A percentile compares a stretch with the other conserved stretches of the same genome.
Evolutionary conservation across 2,329 filamentous ascomycete species (phyloP).

Genomic region (Didymella lethalis): DNA sequence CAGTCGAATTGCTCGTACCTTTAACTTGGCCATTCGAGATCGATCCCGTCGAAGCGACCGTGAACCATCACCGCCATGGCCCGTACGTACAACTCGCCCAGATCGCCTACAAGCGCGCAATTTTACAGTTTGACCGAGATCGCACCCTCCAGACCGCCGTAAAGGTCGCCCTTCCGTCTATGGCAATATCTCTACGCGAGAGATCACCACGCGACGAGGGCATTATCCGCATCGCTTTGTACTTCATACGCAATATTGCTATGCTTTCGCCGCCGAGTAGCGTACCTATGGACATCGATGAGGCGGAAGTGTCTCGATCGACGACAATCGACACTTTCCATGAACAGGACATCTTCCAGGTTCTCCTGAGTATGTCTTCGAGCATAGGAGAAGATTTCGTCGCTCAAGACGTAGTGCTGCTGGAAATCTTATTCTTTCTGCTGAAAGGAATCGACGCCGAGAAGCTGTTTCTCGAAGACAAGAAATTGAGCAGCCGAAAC

Average conservation of each 20-base stretch:
- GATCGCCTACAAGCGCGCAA: conserved; percentile 84
- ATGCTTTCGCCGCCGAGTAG: conserved; percentile 80
- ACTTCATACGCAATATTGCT: conserved; percentile 87
- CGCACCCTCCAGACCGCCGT: conserved; percentile 82
- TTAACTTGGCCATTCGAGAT: conserved; percentile 93
- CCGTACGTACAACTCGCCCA: conserved; percentile 90
- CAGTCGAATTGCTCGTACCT: conserved; percentile 86
- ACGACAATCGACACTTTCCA: conserved; percentile 88
- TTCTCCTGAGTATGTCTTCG: conserved; percentile 85
- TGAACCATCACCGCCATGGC: conserved; percentile 91
- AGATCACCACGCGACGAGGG: conserved; percentile 82
- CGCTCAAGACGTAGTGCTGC: conserved; percentile 83
- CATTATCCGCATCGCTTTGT: conserved; percentile 88
- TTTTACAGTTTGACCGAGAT: conserved; percentile 82
- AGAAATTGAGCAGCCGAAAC: conserved; percentile 72
- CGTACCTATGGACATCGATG: conserved; percentile 82
- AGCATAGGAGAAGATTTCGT: conserved; percentile 95
- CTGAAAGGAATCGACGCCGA: conserved; percentile 87
- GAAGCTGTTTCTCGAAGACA: conserved; percentile 84
- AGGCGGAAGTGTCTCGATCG: conserved; percentile 86
- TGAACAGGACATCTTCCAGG: conserved; percentile 86
- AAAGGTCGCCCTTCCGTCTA: conserved; percentile 81
- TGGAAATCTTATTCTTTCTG: conserved; percentile 92
- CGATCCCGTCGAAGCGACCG: conserved; percentile 79
- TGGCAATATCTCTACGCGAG: conserved; percentile 80